Base-by-base conservation (phyloP, 305 asterid species). In the Nicotiana rustica region DNA sequence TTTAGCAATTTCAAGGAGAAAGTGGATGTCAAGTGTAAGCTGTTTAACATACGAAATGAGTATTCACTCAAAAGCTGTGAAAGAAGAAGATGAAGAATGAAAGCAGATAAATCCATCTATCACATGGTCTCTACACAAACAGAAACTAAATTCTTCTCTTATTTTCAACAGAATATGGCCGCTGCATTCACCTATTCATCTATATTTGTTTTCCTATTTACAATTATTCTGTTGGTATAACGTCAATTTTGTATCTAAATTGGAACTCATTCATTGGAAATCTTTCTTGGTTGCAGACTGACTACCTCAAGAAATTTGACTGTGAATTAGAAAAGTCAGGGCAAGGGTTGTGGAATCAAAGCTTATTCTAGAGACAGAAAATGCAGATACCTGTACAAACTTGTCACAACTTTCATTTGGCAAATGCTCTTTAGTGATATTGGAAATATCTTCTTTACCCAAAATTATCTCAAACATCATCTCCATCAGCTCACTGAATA, bases 1-100 rank as follows among this genome's bases (percentile, higher is more conserved):
- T 84, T 90, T 90, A 49, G 94, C 95, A 69, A 90, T 88, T 85
- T 92, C 95, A 81, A 90, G 92, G 86, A 94, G 86, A 81, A 94
- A 94, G 77, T 91, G 92, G 3, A 85, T 75, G 85, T 94, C 95
- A 79, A 94, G 78, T 29, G 84, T 88, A 57, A 90, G 73, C 98
- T 91, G 93, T 78, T 78, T 66, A 1, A 35, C 17, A 59, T 12
- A 21, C 19, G 82, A 84, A 70, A 33, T 10, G 47, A 33, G 7
- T 15, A 47, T n/a, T 60, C 41, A 78, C 10, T 62, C 35, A 55
- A 25, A 35, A n/a, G 67, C 47, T 10, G 44, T 55, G 67, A 9
- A 21, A 60, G 38, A 77, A 41, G 31, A 47, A 47, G 66, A 12
- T 49, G 77, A 59, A 59, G 25, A 10, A 59, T 18, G 65, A 6